Conservation (phyloP, 495 filamentous ascomycete species). For the Glonium stellatum region DNA sequence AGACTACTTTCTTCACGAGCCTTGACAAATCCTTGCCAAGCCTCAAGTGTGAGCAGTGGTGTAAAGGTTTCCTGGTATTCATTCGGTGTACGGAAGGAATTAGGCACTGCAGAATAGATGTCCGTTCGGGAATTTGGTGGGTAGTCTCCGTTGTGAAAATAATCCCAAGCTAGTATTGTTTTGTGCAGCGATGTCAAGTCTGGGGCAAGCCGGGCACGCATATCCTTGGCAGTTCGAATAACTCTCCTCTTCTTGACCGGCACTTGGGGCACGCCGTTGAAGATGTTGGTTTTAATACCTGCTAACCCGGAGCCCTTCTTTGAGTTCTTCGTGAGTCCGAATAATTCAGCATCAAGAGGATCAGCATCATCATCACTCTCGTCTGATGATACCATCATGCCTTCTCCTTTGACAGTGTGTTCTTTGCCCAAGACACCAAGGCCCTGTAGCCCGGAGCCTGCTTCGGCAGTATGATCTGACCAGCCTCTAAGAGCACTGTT, state of each 20-base stretch:
- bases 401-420: slow-evolving; percentile 59
- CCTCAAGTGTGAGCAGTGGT: slow-evolving; percentile 84
- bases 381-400: slow-evolving; percentile 76
- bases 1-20: slow-evolving; percentile 76
- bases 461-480: slow-evolving; percentile 50
- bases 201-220: slow-evolving; percentile 85
- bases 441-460: slow-evolving; percentile 69
- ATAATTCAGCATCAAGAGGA: slow-evolving; percentile 56
- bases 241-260: slow-evolving; percentile 77
- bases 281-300: slow-evolving; percentile 34
- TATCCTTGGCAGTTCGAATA: slow-evolving; percentile 74
- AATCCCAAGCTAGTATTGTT: slow-evolving; percentile 85
- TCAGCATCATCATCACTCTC: slow-evolving; percentile 63
- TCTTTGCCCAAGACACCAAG: slow-evolving; percentile 78
- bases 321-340: slow-evolving; percentile 41
- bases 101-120: slow-evolving; percentile 66
- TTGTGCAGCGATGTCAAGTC: slow-evolving; percentile 81
- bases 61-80: slow-evolving; percentile 87
- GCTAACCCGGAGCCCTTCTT: not conserved
- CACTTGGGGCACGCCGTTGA: slow-evolving; percentile 47
- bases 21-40: slow-evolving; percentile 89
- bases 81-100: slow-evolving; percentile 62
- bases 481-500: slow-evolving; percentile 41
- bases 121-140: slow-evolving; percentile 64
- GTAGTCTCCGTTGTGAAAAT: slow-evolving; percentile 76